Percentiles rank a stretch among this genome's conserved stretches.
These are phyloP conservation scores for Musa beccarii DNA, from an alignment of 176 grass and related monocot genomes.

Conservation along the genomic window DNA sequence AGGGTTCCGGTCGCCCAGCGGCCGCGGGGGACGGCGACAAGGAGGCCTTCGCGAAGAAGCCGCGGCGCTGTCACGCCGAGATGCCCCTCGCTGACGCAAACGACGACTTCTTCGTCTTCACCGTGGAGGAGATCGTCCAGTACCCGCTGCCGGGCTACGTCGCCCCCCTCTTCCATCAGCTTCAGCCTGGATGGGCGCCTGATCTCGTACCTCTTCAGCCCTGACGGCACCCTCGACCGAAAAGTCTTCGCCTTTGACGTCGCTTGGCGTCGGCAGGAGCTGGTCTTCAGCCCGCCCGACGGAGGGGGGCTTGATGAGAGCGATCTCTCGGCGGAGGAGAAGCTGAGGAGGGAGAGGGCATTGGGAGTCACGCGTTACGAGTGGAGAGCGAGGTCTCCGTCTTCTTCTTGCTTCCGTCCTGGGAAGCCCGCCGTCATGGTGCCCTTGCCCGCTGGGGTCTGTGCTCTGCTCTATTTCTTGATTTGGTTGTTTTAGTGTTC, in stretches of 20 bases:
- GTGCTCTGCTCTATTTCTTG: constrained; percentile 22
- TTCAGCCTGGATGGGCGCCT: constrained; percentile 84
- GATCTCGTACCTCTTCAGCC: constrained; percentile 62
- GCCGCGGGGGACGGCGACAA: constrained; percentile 34
- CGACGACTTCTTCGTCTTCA: constrained; percentile 22
- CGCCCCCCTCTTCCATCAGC: constrained; percentile 56
- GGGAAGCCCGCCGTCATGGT: constrained; percentile 53
- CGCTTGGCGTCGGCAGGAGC: constrained; percentile 40
- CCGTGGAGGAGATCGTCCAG: constrained; percentile 78
- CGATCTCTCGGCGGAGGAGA: constrained; percentile 78
- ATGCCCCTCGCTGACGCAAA: constrained; percentile 49
- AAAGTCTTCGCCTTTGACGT: constrained; percentile 70
- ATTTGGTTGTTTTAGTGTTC: not conserved
- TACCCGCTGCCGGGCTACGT: constrained; percentile 82
- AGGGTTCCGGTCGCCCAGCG: not conserved
- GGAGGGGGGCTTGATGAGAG: constrained; percentile 78
- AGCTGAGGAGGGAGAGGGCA: constrained; percentile 71
- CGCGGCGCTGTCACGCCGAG: constrained; percentile 14
- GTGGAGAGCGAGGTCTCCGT: constrained; percentile 46
- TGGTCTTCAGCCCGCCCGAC: constrained; percentile 62
- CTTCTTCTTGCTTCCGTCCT: constrained; percentile 4
- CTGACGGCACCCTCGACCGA: constrained; percentile 70
- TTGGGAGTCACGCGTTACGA: constrained; percentile 83
- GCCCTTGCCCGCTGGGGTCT: constrained; percentile 73
- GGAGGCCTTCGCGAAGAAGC: constrained; percentile 21